Evolutionary conservation across 139 green algal genomes (phyloP).

Genomic region (Picochlorum sp.): DNA sequence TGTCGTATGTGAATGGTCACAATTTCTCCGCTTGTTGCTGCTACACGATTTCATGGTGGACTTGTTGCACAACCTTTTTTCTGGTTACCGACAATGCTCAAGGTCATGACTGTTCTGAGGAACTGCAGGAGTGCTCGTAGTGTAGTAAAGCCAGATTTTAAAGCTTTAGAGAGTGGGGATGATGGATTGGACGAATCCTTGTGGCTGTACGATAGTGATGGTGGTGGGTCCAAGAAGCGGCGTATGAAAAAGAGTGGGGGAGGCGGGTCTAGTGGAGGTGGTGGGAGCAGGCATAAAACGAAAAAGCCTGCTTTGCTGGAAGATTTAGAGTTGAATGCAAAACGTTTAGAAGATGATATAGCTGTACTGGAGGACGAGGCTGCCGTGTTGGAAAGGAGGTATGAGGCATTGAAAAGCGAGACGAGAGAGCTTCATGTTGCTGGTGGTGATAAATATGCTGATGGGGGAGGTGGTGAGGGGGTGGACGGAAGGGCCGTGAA

Average conservation of each 20-base stretch:
- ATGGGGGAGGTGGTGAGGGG: no score
- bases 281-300: background rate
- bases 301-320: background rate
- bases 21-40: no score
- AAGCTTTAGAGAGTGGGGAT: background rate
- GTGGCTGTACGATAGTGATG: background rate
- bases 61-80: no score
- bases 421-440: background rate
- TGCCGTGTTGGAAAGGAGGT: background rate
- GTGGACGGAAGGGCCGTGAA: no score
- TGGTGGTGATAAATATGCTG: no score
- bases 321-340: background rate
- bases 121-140: no score
- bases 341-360: background rate
- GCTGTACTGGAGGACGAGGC: background rate
- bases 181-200: background rate
- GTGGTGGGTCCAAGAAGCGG: background rate
- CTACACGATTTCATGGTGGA: no score
- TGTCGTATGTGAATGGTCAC: no score
- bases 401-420: background rate
- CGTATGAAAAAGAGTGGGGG: background rate
- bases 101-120: no score
- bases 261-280: background rate
- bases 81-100: no score
- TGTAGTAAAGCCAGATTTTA: constrained; percentile 3